Base-by-base conservation (phyloP, 2,329 filamentous ascomycete species). In the Colletotrichum falcatum region DNA sequence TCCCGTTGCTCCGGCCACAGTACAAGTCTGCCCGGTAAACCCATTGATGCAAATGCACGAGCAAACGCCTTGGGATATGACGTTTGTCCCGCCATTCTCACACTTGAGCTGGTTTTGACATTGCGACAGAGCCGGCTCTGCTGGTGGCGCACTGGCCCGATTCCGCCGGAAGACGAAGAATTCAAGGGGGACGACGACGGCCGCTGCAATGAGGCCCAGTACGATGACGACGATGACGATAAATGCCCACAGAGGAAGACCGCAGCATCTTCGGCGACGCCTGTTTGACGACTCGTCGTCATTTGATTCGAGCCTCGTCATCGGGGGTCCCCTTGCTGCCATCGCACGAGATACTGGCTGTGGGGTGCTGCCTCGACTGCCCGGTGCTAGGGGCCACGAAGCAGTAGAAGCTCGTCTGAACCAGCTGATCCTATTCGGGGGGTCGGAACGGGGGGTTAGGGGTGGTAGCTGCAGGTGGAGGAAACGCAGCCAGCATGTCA, bases 21-120 rank as follows among this genome's bases (percentile, higher is more conserved):
- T 84, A 76, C 88, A 90, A 70, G 86, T 83, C 28, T 82, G 80
- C 18, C 87, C 87, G 0, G 92, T 95, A 78, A 95, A 98, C 1
- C 95, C 94, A 75, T 96, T 94, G 28, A 91, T 90, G 80, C 95
- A 99, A 53, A 98, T 89, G 78, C 95, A 99, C 16, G 91, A 91
- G 81, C 95, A 98, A 26, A 87, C 83, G 4, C 89, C 87, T 66
- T 89, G 84, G 20, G 87, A 88, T 26, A 94, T 81, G 20, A 95
- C 88, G 65, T 91, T 94, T 23, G 91, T 90, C 35, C 95, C 95
- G 12, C 94, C 94, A 73, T 98, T 97, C 62, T 88, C 82, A 77
- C 95, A 98, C 0, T 84, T 86, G 18, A 92, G 81, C 37, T 86
- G 86, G 48, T 84, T 81, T 73, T 88, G 85, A 78, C 94, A 97